phyloP scores from a whole-genome alignment of 805 yeast genomes.

The Myxozyma monticola region DNA sequence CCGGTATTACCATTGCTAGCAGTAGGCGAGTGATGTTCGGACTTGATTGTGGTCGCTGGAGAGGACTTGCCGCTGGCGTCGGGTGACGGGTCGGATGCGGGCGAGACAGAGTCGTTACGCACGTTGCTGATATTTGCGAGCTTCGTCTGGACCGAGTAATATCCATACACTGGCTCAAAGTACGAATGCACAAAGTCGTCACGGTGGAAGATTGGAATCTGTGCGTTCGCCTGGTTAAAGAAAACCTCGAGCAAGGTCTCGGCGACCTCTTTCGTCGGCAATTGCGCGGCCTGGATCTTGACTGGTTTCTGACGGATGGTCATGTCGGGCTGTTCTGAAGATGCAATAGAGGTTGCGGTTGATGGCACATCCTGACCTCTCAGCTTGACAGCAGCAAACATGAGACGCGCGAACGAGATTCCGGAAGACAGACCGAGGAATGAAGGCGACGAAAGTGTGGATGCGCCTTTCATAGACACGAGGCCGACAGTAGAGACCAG shows the following conservation, averaged over 20 bases:
- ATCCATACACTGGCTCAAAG: slow-evolving; percentile 81
- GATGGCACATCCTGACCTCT: slow-evolving; percentile 37
- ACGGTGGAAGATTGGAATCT: slow-evolving; percentile 79
- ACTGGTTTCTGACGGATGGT: slow-evolving; percentile 30
- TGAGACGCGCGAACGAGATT: slow-evolving; percentile 71
- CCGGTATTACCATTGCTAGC: background rate
- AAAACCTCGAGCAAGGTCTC: slow-evolving; percentile 61
- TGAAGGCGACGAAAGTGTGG: slow-evolving; percentile 31
- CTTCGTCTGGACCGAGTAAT: slow-evolving; percentile 51
- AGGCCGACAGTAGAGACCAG: slow-evolving; percentile 35
- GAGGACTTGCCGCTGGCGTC: slow-evolving; percentile 15
- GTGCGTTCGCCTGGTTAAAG: slow-evolving; percentile 80
- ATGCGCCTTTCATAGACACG: slow-evolving; percentile 35
- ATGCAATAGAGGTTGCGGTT: slow-evolving; percentile 27
- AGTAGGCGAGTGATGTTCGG: background rate
- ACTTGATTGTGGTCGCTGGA: background rate
- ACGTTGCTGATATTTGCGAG: slow-evolving; percentile 46
- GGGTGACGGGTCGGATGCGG: slow-evolving; percentile 9
- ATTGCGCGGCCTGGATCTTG: slow-evolving; percentile 45
- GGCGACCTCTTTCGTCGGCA: slow-evolving; percentile 74
- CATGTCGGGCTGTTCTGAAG: slow-evolving; percentile 30
- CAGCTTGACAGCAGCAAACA: slow-evolving; percentile 71
- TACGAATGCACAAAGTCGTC: slow-evolving; percentile 66
- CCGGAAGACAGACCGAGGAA: slow-evolving; percentile 45
- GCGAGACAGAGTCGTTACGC: slow-evolving; percentile 23